Base-by-base conservation (phyloP, 2,329 filamentous ascomycete genomes). In the Alternaria conjuncta region DNA sequence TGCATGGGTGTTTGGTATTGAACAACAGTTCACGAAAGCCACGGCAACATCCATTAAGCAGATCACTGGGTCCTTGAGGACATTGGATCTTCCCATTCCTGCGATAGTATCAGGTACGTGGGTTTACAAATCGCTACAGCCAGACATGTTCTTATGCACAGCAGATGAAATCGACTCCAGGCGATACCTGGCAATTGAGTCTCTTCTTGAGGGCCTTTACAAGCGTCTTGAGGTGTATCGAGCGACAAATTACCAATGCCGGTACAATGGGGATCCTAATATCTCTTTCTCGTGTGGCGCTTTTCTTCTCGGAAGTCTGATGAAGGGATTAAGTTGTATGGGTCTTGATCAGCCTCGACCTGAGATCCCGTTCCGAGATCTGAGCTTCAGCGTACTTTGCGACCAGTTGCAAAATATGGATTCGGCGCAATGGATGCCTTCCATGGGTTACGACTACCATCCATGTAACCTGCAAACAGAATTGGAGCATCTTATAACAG, bases 221-320 rank as follows among this genome's bases (percentile, higher is more conserved):
- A 6, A 23, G 1, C 25, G 9, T 6, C 32, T 57, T 12, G 45
- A 57, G 21, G 13, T 4, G 0, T 51, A 45, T 15, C 23, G 32
- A 3, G 15, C 15, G 11, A 26, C 0, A 3, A 13, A 32, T 15
- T 61, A 57, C 13, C 1, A 12, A 13, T 61, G 58, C 9, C 45
- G 10, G 4, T 18, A 5, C 7, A 9, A 2, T 5, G 26, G 2
- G 1, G 26, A 26, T 26, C 1, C 3, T 1, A 0, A 9, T 1
- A 4, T 18, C 5, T 50, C 58, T 1, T 57, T 57, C 11, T 0
- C 2, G 9, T 45, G 58, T 7, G 45, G 53, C 3, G 20, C 44
- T 1, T 57, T 57, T 10, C 26, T 57, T 15, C 58, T 61, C 8
- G 53, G 53, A 0, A 32, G 13, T n/a, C 1, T 61, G 32, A 57